Conservation (phyloP, 192 early-diverging fungal genomes). For the Coemansia reversa region DNA sequence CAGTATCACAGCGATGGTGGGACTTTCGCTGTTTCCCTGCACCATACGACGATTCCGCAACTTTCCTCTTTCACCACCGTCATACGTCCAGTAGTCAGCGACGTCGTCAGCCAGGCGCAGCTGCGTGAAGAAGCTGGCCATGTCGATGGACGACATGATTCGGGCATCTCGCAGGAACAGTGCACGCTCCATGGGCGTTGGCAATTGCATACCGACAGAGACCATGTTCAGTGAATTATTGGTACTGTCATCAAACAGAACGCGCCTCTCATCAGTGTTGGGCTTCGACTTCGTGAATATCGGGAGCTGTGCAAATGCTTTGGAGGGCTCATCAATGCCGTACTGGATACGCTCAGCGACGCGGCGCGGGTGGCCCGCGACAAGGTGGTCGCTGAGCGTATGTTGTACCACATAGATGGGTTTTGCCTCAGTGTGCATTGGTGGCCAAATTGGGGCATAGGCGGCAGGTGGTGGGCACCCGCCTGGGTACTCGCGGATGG, state of each 20-base stretch:
- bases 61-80: too few species aligned
- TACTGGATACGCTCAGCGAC: too few species aligned
- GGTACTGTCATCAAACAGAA: conserved; percentile 26
- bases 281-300: conserved; percentile 19
- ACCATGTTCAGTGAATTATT: conserved; percentile 27
- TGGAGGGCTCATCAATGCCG: conserved; percentile 21
- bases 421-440: conserved; percentile 3
- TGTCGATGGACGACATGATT: too few species aligned
- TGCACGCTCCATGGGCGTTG: too few species aligned
- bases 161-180: too few species aligned
- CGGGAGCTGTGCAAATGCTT: conserved; percentile 9
- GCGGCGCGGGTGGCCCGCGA: too few species aligned
- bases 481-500: conserved; percentile 17
- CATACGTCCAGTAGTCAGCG: too few species aligned
- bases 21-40: too few species aligned
- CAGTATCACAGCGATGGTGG: too few species aligned
- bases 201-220: conserved; percentile 19
- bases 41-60: too few species aligned
- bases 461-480: conserved; percentile 23
- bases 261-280: conserved; percentile 5
- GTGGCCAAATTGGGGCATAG: conserved; percentile 17
- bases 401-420: conserved; percentile 14
- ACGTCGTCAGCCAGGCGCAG: too few species aligned
- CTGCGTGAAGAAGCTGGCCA: too few species aligned
- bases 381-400: conserved; percentile 5